Evolutionary conservation across 768 basidiomycete genomes (phyloP).

Genomic region (Dacryopinax spathularia): DNA sequence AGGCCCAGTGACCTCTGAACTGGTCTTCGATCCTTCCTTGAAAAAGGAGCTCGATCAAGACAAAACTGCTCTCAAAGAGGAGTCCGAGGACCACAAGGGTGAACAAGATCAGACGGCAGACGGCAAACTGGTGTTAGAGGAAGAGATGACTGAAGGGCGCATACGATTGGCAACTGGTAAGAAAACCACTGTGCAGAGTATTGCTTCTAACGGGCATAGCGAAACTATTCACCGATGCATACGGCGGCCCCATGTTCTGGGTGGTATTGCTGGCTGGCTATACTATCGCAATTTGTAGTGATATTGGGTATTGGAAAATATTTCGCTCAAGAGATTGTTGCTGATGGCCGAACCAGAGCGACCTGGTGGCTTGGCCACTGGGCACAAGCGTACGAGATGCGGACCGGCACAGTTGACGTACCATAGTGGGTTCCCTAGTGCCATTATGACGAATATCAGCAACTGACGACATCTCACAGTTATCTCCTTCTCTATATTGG

Average conservation of each 20-base stretch:
- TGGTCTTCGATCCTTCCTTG: background rate
- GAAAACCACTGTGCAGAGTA: background rate
- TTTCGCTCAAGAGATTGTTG: background rate
- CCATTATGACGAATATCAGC: background rate
- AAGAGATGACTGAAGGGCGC: background rate
- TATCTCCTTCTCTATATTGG: background rate
- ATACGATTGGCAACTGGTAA: background rate
- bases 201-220: no score
- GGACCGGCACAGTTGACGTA: background rate
- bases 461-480: background rate
- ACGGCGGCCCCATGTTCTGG: background rate
- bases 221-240: background rate
- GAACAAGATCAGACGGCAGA: background rate
- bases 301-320: background rate
- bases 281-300: background rate
- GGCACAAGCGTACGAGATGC: background rate
- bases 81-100: background rate
- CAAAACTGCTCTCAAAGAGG: background rate
- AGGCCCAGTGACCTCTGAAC: background rate
- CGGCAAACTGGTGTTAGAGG: background rate
- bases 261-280: background rate
- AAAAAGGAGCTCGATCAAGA: background rate
- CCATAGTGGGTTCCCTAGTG: background rate
- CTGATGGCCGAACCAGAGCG: background rate
- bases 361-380: slow-evolving; percentile 3